Conservation (phyloP, 495 filamentous ascomycete species). For the Hypoxylon cercidicola region DNA sequence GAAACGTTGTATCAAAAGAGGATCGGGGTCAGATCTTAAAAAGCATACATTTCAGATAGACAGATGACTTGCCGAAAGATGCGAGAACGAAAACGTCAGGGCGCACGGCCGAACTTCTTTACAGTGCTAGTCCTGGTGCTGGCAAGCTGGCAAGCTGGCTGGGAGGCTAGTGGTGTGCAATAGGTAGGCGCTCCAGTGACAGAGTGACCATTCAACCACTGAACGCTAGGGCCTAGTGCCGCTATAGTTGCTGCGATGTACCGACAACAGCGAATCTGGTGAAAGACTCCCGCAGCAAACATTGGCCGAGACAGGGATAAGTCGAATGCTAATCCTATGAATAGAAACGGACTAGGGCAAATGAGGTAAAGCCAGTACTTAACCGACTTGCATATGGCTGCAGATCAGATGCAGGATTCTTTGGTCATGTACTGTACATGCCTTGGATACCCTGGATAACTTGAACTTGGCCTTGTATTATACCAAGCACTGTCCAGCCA, state of each 20-base stretch:
- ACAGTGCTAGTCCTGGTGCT: conserved; percentile 10
- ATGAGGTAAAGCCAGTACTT: conserved; percentile 21
- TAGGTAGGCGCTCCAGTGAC: conserved; percentile 40
- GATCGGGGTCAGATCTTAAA: conserved; percentile 31
- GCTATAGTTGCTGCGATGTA: neutral
- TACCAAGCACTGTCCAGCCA: neutral
- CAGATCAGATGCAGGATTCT: conserved; percentile 20
- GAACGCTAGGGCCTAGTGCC: conserved; percentile 15
- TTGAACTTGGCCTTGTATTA: conserved; percentile 1
- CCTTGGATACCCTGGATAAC: conserved; percentile 1
- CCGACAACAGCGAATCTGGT: conserved; percentile 15
- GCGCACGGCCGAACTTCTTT: conserved; percentile 8
- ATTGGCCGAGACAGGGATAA: conserved; percentile 31
- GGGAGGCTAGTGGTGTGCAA: neutral
- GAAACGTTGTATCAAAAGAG: conserved; percentile 45
- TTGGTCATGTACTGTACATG: conserved; percentile 13
- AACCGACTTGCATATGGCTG: conserved; percentile 18
- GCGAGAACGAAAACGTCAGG: conserved; percentile 25
- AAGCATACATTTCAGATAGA: conserved; percentile 29
- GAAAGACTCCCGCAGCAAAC: conserved; percentile 38
- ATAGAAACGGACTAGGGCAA: conserved; percentile 33
- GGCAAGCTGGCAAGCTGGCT: neutral
- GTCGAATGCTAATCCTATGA: conserved; percentile 16
- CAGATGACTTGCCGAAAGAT: conserved; percentile 36
- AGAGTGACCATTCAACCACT: conserved; percentile 30